These are phyloP conservation scores for Alternaria angustiovoidea DNA, from an alignment of 2,329 filamentous ascomycete genomes.

Conservation along the genomic window DNA sequence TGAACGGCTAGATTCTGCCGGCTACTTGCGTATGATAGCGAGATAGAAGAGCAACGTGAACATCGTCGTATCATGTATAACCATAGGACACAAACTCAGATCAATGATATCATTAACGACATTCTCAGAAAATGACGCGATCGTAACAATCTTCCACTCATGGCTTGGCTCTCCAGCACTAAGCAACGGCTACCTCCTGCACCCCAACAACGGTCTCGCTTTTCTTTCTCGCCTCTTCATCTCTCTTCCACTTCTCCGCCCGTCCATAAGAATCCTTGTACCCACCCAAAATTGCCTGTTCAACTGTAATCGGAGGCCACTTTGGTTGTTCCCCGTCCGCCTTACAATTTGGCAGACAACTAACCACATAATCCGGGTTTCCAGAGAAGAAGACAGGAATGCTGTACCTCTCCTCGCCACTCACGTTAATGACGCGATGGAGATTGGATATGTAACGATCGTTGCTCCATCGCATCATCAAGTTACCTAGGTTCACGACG, in stretches of 20 bases:
- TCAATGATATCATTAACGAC: no score
- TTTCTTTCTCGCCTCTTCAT: constrained; percentile 33
- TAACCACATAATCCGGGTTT: constrained; percentile 55
- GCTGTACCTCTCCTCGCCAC: constrained; percentile 51
- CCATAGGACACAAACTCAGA: no score
- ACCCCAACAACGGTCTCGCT: constrained; percentile 4
- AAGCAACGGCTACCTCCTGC: constrained; percentile 31
- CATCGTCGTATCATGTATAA: no score
- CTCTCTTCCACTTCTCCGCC: constrained; percentile 54
- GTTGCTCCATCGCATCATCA: constrained; percentile 56
- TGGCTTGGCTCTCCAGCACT: neutral
- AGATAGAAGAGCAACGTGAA: no score
- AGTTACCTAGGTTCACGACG: constrained; percentile 79
- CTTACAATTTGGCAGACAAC: constrained; percentile 55
- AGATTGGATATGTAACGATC: constrained; percentile 54
- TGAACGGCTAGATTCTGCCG: no score
- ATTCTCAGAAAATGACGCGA: no score
- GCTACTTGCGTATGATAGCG: no score
- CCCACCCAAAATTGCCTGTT: constrained; percentile 51
- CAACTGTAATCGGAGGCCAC: constrained; percentile 55
- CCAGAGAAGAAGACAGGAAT: constrained; percentile 57
- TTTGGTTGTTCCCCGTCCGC: constrained; percentile 48
- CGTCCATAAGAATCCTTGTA: constrained; percentile 56
- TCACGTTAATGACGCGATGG: constrained; percentile 55
- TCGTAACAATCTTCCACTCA: no score